Base-by-base conservation (phyloP, 2,329 filamentous ascomycete genomes). In the Teratosphaeria destructans region DNA sequence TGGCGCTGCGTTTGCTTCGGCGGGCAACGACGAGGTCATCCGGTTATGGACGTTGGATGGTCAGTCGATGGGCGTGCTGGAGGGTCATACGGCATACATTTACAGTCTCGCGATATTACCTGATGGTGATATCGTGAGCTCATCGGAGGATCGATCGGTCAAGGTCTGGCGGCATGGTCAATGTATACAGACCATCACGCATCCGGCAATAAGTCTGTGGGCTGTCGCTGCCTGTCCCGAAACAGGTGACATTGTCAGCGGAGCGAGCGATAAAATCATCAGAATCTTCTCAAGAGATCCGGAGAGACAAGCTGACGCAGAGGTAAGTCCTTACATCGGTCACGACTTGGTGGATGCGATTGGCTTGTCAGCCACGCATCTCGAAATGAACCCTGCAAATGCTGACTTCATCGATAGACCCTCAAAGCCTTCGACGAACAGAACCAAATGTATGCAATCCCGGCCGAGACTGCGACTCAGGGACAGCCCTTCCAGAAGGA, bases 121-220 rank as follows among this genome's bases (percentile, higher is more conserved):
- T 0, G 86, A 88, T 0, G 93, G 93, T 5, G 91, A 96, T 70
- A 79, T 99, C 34, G 88, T 95, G 55, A 97, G 93, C 73, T 85
- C 90, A 1, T 91, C 91, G 19, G 94, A 99, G 74, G 94, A 99
- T 74, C 84, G 94, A n/a, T 96, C 94, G 0, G 84, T 95, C 37
- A 84, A 90, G 57, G 79, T 99, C 71, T 99, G 95, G 94, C 86
- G 83, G 66, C 89, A 87, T 53, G 82, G 79, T 14, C 81, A 91
- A 59, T 97, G 93, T 71, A 77, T 96, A 54, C 94, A 99, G 74
- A 96, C 93, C 47, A 97, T 99, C 64, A 96, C 93, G 1, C 91
- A 96, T 69, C 94, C 94, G 11, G 94, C 94, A 10, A 95, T 97
- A 59, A 97, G 93, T 0, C 92, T 99, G 5, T 99, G 94, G 94